These are phyloP conservation scores for Agaricus blazei DNA, from an alignment of 768 basidiomycete species.

Conservation along the genomic window DNA sequence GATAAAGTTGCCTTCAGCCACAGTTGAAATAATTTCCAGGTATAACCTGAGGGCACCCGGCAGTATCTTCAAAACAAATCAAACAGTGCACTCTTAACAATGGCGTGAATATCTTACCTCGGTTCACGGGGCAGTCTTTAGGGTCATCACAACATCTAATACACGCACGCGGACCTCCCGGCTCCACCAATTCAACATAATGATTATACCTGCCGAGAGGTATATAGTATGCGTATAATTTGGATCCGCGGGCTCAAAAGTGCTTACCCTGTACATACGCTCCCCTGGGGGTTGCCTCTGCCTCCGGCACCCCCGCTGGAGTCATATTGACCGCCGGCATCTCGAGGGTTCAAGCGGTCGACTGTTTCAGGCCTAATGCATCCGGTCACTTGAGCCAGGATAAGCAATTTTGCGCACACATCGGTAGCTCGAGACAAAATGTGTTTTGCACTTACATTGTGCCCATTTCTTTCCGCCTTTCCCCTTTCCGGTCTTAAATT, in stretches of 20 bases:
- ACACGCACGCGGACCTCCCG: conserved; percentile 42
- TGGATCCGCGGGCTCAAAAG: not conserved
- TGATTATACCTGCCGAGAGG: conserved; percentile 39
- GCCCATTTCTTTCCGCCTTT: conserved; percentile 35
- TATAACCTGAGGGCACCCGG: conserved; percentile 47
- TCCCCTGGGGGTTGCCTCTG: conserved; percentile 44
- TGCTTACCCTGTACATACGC: conserved; percentile 41
- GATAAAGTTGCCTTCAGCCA: conserved; percentile 56
- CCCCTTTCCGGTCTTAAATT: conserved; percentile 39
- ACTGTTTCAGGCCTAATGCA: conserved; percentile 42
- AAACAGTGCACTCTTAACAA: not conserved
- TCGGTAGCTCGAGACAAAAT: not conserved
- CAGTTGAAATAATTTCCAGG: conserved; percentile 51
- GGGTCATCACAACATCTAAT: conserved; percentile 55
- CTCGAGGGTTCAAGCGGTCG: conserved; percentile 37
- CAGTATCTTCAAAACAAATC: conserved; percentile 29
- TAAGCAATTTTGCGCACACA: not conserved
- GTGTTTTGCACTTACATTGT: conserved; percentile 29
- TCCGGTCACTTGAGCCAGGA: conserved; percentile 38
- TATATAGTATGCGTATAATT: not conserved
- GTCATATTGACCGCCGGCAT: conserved; percentile 52
- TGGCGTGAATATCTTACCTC: conserved; percentile 24
- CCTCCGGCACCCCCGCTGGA: conserved; percentile 49
- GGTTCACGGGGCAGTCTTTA: conserved; percentile 44
- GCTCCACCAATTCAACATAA: conserved; percentile 55